Conservation (phyloP, 2,329 filamentous ascomycete genomes). For the Gliomastix tumulicola region DNA sequence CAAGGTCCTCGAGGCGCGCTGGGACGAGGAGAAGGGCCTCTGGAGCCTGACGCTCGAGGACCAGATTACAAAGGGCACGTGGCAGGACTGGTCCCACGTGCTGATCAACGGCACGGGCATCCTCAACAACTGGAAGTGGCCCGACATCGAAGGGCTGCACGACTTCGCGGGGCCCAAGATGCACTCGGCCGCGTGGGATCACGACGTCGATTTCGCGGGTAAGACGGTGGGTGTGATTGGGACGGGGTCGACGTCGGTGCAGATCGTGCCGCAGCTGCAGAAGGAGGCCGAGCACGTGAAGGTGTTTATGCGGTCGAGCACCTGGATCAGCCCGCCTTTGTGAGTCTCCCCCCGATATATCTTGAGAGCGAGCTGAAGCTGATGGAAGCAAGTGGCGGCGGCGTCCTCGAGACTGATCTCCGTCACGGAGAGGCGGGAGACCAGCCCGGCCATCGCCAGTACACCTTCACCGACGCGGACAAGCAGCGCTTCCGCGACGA, state of each 20-base stretch:
- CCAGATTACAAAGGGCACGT: constrained; percentile 9
- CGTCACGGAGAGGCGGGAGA: constrained; percentile 16
- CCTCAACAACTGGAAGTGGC: constrained; percentile 44
- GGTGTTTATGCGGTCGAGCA: constrained; percentile 19
- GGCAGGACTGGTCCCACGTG: constrained; percentile 34
- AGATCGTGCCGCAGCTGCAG: constrained; percentile 39
- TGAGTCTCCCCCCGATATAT: background rate
- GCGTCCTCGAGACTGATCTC: constrained; percentile 17
- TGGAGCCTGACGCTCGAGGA: constrained; percentile 24
- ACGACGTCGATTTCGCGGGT: constrained; percentile 30
- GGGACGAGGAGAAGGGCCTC: constrained; percentile 31
- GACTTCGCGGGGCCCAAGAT: constrained; percentile 42
- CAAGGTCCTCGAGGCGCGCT: constrained; percentile 30
- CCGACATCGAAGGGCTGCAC: constrained; percentile 40
- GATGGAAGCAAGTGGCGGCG: constrained; percentile 8
- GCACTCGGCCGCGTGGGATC: constrained; percentile 44
- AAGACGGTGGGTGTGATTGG: constrained; percentile 46
- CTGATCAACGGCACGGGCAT: constrained; percentile 41
- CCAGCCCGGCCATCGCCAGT: constrained; percentile 27
- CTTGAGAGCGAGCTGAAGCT: background rate
- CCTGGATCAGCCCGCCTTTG: constrained; percentile 16
- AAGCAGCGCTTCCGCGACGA: constrained; percentile 29
- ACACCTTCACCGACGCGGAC: constrained; percentile 28
- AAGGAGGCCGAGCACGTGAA: constrained; percentile 16
- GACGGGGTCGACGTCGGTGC: constrained; percentile 42